Percentiles rank a stretch among this genome's conserved stretches.
phyloP scores from a whole-genome alignment of 73 alveolate genomes.

The Breviolum minutum region DNA sequence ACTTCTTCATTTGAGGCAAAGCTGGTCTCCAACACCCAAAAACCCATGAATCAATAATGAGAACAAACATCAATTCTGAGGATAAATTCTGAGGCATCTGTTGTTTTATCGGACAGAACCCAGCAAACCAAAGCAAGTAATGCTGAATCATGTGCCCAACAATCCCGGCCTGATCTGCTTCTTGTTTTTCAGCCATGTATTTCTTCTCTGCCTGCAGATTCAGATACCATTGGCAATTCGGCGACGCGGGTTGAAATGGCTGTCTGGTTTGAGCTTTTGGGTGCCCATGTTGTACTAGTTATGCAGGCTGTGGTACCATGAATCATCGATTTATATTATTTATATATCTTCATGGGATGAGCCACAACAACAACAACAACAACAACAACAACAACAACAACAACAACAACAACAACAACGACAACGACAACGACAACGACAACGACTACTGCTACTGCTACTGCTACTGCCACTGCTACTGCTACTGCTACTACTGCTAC shows the following conservation, averaged over 20 bases:
- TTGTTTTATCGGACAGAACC: background rate
- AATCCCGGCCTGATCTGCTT: constrained; percentile 2
- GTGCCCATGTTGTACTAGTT: background rate
- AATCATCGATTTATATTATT: too few species aligned
- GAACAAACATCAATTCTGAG: background rate
- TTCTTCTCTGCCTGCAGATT: constrained; percentile 13
- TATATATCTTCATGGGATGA: too few species aligned
- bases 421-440: too few species aligned
- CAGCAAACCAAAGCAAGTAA: too few species aligned
- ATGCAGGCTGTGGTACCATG: background rate
- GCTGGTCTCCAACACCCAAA: background rate
- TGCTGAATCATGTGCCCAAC: background rate
- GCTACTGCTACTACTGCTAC: too few species aligned
- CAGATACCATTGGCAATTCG: background rate
- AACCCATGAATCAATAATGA: background rate
- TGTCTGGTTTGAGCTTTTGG: too few species aligned
- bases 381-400: too few species aligned
- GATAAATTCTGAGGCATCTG: background rate
- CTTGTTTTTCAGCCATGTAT: constrained; percentile 16
- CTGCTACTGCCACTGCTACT: too few species aligned
- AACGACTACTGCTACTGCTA: too few species aligned
- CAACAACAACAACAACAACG: too few species aligned
- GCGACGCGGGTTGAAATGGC: too few species aligned
- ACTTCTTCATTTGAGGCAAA: background rate
- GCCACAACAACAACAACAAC: too few species aligned